Conservation (phyloP, 164 flowering plant species). For the Sedum album region DNA sequence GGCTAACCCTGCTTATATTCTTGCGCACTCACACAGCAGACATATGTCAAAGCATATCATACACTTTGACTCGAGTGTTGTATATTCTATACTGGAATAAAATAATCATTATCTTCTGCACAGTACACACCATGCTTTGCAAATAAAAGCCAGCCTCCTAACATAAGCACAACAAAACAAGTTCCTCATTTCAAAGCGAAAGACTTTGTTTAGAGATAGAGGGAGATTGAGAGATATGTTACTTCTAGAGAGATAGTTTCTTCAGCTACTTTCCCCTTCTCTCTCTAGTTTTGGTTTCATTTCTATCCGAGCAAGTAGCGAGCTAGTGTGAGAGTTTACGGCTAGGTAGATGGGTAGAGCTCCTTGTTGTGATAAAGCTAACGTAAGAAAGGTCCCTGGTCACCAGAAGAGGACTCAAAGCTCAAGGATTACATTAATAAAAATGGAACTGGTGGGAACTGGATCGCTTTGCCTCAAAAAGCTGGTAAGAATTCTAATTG, state of each 20-base stretch:
- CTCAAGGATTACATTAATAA: conserved; percentile 11
- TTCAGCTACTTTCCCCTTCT: not conserved
- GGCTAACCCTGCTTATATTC: not conserved
- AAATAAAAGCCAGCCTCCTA: not conserved
- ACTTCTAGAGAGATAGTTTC: not conserved
- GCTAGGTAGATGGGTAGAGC: not conserved
- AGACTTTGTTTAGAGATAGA: not conserved
- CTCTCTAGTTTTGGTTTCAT: not conserved
- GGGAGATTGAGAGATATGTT: not conserved
- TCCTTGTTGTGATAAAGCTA: conserved; percentile 11
- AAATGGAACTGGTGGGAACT: conserved; percentile 9
- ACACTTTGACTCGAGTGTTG: not conserved
- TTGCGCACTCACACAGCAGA: not conserved
- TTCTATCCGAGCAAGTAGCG: not conserved
- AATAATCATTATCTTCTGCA: not conserved
- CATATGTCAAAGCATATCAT: not conserved
- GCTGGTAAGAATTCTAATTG: not conserved
- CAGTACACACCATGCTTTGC: not conserved
- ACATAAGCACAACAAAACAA: conserved; percentile 4
- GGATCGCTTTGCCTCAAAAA: conserved; percentile 11
- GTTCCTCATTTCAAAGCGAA: not conserved
- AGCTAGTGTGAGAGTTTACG: not conserved
- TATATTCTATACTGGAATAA: not conserved
- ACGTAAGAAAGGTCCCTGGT: conserved; percentile 12
- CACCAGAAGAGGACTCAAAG: conserved; percentile 10